Evolutionary conservation across 768 basidiomycete genomes (phyloP).

Genomic region (Cyclocybe cylindracea): DNA sequence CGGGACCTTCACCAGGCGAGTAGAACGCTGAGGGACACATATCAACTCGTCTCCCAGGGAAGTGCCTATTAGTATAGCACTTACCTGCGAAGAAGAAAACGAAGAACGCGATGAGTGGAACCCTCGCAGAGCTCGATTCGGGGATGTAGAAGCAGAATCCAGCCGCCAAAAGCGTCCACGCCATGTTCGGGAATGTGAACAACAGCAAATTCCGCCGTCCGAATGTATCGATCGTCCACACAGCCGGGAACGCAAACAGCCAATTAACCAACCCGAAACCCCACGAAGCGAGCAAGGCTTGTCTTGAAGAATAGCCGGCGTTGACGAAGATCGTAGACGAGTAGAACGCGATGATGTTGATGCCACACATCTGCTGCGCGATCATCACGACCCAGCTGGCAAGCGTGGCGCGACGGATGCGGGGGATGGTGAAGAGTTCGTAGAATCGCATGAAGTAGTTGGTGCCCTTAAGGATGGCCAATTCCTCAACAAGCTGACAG

Average conservation of each 20-base stretch:
- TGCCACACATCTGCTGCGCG: constrained; percentile 82
- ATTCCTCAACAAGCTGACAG: constrained; percentile 67
- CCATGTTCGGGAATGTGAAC: constrained; percentile 83
- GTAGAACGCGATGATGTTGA: constrained; percentile 82
- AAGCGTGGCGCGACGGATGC: constrained; percentile 52
- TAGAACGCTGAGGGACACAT: constrained; percentile 53
- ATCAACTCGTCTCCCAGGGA: neutral
- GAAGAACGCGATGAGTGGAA: constrained; percentile 45
- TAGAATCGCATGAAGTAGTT: constrained; percentile 49
- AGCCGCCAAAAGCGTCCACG: constrained; percentile 70
- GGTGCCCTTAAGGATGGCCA: constrained; percentile 52
- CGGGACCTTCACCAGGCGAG: constrained; percentile 87
- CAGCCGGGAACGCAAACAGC: constrained; percentile 66
- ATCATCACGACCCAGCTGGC: constrained; percentile 62
- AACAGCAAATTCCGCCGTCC: constrained; percentile 78
- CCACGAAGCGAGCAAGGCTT: constrained; percentile 64
- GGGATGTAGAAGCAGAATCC: constrained; percentile 70
- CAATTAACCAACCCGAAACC: constrained; percentile 72
- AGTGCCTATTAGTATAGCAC: constrained; percentile 1
- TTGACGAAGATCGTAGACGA: constrained; percentile 71
- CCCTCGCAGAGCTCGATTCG: constrained; percentile 30
- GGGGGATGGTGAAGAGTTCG: constrained; percentile 76
- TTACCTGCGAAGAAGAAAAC: constrained; percentile 44
- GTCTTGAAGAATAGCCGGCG: constrained; percentile 53
- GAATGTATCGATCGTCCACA: constrained; percentile 71